Base-by-base conservation (phyloP, 2,329 filamentous ascomycete species). In the Talaromyces sp. region DNA sequence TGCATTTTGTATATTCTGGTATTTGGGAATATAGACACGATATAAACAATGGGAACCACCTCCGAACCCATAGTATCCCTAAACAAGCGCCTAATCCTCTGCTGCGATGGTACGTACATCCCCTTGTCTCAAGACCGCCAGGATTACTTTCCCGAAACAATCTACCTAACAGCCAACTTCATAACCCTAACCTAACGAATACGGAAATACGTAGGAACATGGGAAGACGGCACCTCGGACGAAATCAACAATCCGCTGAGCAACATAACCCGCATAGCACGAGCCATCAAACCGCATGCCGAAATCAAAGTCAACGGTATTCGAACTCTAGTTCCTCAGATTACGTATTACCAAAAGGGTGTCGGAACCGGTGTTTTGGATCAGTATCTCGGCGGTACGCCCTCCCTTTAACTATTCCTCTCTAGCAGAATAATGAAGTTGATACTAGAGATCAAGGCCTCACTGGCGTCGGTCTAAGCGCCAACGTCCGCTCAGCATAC, bases 271-370 rank as follows among this genome's bases (percentile, higher is more conserved):
- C 68, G 73, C 1, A 67, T 77, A 28, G 65, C 66, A 2, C 69
- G 73, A 53, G 71, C 71, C 6, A 63, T 76, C 21, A 67, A 66
- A 19, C 64, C 66, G 50, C 67, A 67, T 7, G 70, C 70, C 36
- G 60, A 63, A 36, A 57, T 70, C 1, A 31, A 61, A 8, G 54
- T 65, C n/a, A 62, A 69, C 45, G 69, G 69, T 2, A 50, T 53
- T 15, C 40, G 40, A 40, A 54, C 53, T 6, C 46, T 61, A 13
- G 66, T 72, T 33, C 69, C 70, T 0, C 74, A 77, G 57, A 70
- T 77, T 22, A 68, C 74, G 22, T 75, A 73, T 58, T 77, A 77
- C 58, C 73, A 75, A 51, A 70, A 73, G 11, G 74, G 74, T 7
- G 70, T 76, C 11, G 74, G 74, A 8, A 73, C 69, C 0, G 61